Base-by-base conservation (phyloP, 768 basidiomycete genomes). In the Arthromyces matolae region DNA sequence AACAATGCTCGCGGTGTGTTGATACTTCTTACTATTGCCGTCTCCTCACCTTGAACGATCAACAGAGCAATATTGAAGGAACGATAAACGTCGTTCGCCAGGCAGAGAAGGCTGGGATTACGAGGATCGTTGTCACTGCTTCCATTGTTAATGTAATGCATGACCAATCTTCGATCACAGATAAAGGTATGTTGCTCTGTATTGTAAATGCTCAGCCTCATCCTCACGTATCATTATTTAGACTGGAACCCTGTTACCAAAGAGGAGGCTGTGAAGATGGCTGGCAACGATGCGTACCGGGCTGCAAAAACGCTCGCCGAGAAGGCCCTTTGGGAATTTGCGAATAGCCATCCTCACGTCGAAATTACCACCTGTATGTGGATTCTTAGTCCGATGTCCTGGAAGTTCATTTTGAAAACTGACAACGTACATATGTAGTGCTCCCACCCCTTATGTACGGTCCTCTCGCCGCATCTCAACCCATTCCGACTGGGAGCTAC, bases 71-170 rank as follows among this genome's bases (percentile, higher is more conserved):
- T n/a, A n/a, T n/a, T n/a, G n/a, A n/a, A n/a, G 73, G 72, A 6
- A 67, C 70, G 2, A 22, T 71, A 41, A 72, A 73, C 43, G 59
- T 74, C n/a, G 50, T 76, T 8, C 65, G 62, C 12, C 70, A 74
- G 50, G 69, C 67, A 13, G 53, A 65, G 22, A 60, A 63, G 28
- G 68, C 63, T 13, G 70, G 69, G 8, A 61, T 74, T 18, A 63
- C 60, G 48, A 68, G 61, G 25, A 51, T 68, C n/a, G 58, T 73
- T 1, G 62, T 72, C 1, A 73, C 73, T 3, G 71, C 75, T 45
- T 72, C 71, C 0, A 60, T 69, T 25, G 64, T 58, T 4, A 58
- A 69, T 3, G 61, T 65, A 0, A n/a, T 57, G 2, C 62, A 61
- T 24, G 60, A 66, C 0, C 23, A 31, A 1, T 44, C 40, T 2